These are phyloP conservation scores for Taphrina confusa DNA, from an alignment of 1,139 yeast species.

Conservation along the genomic window DNA sequence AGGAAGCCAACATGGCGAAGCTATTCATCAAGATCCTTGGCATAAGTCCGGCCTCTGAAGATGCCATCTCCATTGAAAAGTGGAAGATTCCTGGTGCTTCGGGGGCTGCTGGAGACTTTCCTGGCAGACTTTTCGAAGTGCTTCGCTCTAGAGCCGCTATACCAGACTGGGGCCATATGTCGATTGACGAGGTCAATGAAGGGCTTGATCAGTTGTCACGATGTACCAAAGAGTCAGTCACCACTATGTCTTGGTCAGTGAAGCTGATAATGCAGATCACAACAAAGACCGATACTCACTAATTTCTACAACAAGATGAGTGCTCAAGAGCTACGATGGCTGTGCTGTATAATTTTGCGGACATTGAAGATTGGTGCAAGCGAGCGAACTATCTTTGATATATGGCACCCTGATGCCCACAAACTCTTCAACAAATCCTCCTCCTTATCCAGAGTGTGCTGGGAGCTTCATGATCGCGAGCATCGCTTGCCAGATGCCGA, in stretches of 20 bases:
- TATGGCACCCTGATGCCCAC: slow-evolving; percentile 82
- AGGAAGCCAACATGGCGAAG: slow-evolving; percentile 50
- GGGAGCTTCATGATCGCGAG: slow-evolving; percentile 57
- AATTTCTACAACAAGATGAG: slow-evolving; percentile 60
- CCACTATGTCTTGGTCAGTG: too few relatives aligned
- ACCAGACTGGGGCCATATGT: slow-evolving; percentile 47
- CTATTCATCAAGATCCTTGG: slow-evolving; percentile 52
- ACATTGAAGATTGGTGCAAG: slow-evolving; percentile 57
- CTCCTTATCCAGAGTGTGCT: slow-evolving; percentile 62
- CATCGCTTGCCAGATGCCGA: slow-evolving; percentile 53
- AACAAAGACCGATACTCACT: slow-evolving; percentile 50
- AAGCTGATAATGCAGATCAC: slow-evolving; percentile 41
- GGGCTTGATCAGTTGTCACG: slow-evolving; percentile 56
- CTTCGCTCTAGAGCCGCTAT: slow-evolving; percentile 50
- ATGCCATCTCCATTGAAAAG: slow-evolving; percentile 52
- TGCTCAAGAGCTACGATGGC: slow-evolving; percentile 67
- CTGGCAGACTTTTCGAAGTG: slow-evolving; percentile 49
- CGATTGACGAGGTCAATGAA: slow-evolving; percentile 61
- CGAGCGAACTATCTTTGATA: slow-evolving; percentile 61
- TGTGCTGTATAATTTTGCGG: slow-evolving; percentile 67
- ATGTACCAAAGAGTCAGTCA: slow-evolving; percentile 37
- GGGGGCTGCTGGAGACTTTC: slow-evolving; percentile 49
- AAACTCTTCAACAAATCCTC: slow-evolving; percentile 67
- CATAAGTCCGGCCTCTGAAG: slow-evolving; percentile 56
- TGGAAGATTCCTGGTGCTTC: slow-evolving; percentile 50